A percentile compares a stretch with the other conserved stretches of the same genome.
Evolutionary conservation across 2,329 filamentous ascomycete species (phyloP).

Genomic region (Alternaria arbusti): DNA sequence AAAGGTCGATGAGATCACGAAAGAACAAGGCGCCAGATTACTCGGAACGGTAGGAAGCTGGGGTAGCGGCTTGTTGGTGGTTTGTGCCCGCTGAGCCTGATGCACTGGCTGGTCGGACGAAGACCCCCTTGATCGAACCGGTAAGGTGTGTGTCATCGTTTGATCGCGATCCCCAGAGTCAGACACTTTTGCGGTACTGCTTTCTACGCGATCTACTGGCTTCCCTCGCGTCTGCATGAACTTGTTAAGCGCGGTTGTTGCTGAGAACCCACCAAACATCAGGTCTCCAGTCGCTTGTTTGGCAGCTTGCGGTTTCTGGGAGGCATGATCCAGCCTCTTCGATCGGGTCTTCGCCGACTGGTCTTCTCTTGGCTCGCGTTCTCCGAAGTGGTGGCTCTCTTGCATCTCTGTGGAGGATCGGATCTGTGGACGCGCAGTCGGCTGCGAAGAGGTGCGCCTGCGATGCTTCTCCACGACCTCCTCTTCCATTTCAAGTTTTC

Average conservation of each 20-base stretch:
- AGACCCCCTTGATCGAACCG: background rate
- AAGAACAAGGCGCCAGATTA: slow-evolving; percentile 38
- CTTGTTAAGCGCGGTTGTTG: slow-evolving; percentile 53
- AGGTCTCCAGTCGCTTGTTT: slow-evolving; percentile 20
- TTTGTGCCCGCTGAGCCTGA: background rate
- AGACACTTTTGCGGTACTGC: background rate
- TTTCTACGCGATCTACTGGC: background rate
- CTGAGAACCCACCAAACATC: slow-evolving; percentile 51
- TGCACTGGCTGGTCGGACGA: background rate
- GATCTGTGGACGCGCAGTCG: background rate
- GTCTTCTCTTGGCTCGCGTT: background rate
- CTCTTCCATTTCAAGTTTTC: slow-evolving; percentile 32
- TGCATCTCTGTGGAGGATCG: background rate
- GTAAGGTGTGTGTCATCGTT: background rate
- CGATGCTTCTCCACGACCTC: slow-evolving; percentile 1
- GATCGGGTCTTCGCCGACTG: background rate
- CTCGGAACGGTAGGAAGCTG: slow-evolving; percentile 36
- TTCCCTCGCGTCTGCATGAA: slow-evolving; percentile 59
- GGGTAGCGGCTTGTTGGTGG: background rate
- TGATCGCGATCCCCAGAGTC: no score
- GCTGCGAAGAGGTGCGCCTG: background rate
- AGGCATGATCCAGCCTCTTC: background rate
- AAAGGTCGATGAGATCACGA: slow-evolving; percentile 62
- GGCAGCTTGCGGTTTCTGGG: background rate
- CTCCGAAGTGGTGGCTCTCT: slow-evolving; percentile 2